Evolutionary conservation across 768 basidiomycete species (phyloP), one percentile per base, ranked within the genome.

Genomic region (Suillus variegatus): DNA sequence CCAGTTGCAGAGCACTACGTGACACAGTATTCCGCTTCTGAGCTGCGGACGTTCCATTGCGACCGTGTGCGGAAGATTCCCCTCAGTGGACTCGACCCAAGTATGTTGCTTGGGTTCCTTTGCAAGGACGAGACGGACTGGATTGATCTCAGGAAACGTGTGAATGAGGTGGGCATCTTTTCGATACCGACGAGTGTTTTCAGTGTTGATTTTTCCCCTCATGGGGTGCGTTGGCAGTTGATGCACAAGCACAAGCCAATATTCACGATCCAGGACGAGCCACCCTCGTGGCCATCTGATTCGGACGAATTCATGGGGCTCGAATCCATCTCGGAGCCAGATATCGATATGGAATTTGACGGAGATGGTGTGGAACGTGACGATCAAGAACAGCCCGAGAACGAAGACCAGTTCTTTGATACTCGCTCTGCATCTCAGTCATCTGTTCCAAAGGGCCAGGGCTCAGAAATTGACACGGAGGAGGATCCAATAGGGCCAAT

Each of bases 11-110:
- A 85, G 61, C 88, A 91, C 70, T 93, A 90, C 65, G 85, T 85
- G 25, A 83, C 82, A 0, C 90, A 95, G 12, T 99, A 98, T 75
- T 79, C 85, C 2, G 77, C 85, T 3, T 67, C 82, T 6, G 93
- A 96, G 73, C 79, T 98, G 41, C 86, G 86, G 71, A 97, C 93
- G 14, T 99, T 95, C 81, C 97, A 99, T 77, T 95, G 95, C 75
- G 97, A 99, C n/a, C 88, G 91, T 20, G 91, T 99, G 46, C 84
- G 94, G 73, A 98, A 97, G 86, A 97, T 99, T 93, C 91, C 91
- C 0, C 77, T 99, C 43, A 86, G 88, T 47, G 92, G 91, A 36
- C 80, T 99, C 63, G 97, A 99, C 75, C 97, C 97, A 28, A 97
- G 95, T 70, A 98, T 99, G 97, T 81, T 99, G 8, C 85, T 99